These are phyloP conservation scores for Conticribra guillardii DNA, from an alignment of 108 stramenopile genomes.

Conservation along the genomic window DNA sequence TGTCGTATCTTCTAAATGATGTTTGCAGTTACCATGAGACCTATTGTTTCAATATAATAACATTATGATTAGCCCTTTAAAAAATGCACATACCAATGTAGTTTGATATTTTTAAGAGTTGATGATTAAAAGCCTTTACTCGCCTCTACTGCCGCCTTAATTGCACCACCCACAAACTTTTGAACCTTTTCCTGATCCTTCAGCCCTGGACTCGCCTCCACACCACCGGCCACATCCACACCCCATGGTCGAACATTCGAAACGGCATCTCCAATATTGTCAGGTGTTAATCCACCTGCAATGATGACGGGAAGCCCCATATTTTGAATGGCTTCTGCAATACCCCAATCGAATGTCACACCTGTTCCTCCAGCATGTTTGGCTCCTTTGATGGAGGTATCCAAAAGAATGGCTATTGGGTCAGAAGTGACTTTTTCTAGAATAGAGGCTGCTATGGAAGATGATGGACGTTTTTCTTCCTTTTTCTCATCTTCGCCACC, in stretches of 20 bases:
- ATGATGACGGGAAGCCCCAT: conserved; percentile 95
- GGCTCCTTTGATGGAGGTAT: conserved; percentile 91
- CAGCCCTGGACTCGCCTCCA: conserved; percentile 85
- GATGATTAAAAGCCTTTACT: conserved; percentile 83
- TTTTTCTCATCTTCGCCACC: conserved; percentile 38
- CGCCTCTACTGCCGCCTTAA: conserved; percentile 77
- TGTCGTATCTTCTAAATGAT: too few relatives aligned
- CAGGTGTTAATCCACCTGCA: conserved; percentile 93
- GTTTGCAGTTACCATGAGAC: too few relatives aligned
- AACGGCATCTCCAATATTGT: conserved; percentile 86
- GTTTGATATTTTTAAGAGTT: too few relatives aligned
- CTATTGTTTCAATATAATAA: too few relatives aligned
- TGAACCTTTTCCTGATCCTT: conserved; percentile 88
- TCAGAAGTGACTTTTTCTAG: conserved; percentile 67
- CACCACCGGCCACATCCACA: conserved; percentile 95
- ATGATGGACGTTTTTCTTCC: conserved; percentile 19
- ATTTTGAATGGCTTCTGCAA: conserved; percentile 85
- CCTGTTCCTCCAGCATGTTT: conserved; percentile 91
- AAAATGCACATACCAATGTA: too few relatives aligned
- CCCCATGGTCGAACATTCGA: conserved; percentile 83
- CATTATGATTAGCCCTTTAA: too few relatives aligned
- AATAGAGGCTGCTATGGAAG: conserved; percentile 63
- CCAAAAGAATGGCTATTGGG: conserved; percentile 89
- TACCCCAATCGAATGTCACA: conserved; percentile 91
- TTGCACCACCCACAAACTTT: conserved; percentile 78